These are phyloP conservation scores for Entophlyctis luteolus DNA, from an alignment of 192 early-diverging fungal genomes.

Conservation along the genomic window DNA sequence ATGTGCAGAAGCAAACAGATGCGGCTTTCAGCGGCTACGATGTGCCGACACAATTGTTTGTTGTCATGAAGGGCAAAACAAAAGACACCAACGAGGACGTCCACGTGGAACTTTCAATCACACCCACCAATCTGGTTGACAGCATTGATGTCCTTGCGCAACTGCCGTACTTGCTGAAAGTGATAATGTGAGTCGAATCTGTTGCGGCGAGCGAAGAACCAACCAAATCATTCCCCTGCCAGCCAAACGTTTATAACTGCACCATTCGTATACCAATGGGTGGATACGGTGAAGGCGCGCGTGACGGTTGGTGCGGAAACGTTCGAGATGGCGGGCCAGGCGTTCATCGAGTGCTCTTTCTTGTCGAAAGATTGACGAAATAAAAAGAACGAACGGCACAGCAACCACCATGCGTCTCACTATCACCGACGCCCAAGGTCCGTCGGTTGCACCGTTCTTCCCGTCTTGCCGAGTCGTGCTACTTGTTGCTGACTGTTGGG, in stretches of 20 bases:
- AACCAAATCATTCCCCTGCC: too few relatives aligned
- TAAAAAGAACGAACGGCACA: too few relatives aligned
- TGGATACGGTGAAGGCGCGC: conserved; percentile 65
- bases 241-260: conserved; percentile 86
- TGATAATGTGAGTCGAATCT: too few relatives aligned
- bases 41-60: conserved; percentile 65
- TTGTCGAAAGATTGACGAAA: conserved; percentile 23
- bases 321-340: conserved; percentile 57
- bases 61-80: conserved; percentile 74
- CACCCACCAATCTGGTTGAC: conserved; percentile 59
- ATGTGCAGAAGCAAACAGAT: conserved; percentile 60
- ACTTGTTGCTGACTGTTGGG: neutral
- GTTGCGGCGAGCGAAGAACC: too few relatives aligned
- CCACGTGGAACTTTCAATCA: conserved; percentile 59
- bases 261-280: conserved; percentile 91
- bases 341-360: conserved; percentile 82
- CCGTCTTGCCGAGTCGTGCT: neutral
- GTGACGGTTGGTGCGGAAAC: conserved; percentile 70
- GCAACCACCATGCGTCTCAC: neutral
- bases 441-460: neutral
- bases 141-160: conserved; percentile 84
- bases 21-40: conserved; percentile 71
- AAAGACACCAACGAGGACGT: conserved; percentile 42
- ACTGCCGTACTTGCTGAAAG: conserved; percentile 84
- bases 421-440: neutral